Evolutionary conservation across 768 basidiomycete species (phyloP).

Genomic region (Lactarius sanguifluus): DNA sequence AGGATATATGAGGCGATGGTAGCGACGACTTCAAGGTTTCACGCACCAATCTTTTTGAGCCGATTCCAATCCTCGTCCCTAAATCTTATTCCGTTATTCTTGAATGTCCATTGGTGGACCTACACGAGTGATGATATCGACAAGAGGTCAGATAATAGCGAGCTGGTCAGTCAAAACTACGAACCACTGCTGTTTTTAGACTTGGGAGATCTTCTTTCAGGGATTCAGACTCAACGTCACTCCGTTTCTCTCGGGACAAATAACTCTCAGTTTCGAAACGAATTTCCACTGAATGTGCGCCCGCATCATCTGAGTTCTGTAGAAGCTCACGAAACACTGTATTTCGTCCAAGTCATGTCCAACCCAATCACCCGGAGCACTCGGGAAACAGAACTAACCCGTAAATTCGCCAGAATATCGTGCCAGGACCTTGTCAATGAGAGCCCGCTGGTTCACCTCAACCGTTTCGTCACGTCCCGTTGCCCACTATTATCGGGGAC

Average conservation of each 20-base stretch:
- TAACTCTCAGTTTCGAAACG: constrained; percentile 67
- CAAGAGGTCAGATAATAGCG: neutral
- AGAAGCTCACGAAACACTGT: constrained; percentile 78
- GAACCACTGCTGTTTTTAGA: constrained; percentile 61
- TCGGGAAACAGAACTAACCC: constrained; percentile 38
- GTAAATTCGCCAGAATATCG: constrained; percentile 96
- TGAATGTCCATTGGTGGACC: constrained; percentile 82
- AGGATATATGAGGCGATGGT: constrained; percentile 2
- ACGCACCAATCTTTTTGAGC: constrained; percentile 80
- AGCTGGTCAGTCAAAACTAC: constrained; percentile 27
- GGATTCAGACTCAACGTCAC: constrained; percentile 5
- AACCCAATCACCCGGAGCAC: neutral
- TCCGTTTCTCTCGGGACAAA: constrained; percentile 38
- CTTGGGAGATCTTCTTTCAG: constrained; percentile 48
- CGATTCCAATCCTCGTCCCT: constrained; percentile 85
- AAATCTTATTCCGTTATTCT: constrained; percentile 85
- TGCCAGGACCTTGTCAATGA: constrained; percentile 96
- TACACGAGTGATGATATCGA: constrained; percentile 33
- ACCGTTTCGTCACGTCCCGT: constrained; percentile 77
- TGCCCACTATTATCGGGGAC: constrained; percentile 42
- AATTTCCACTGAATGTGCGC: constrained; percentile 72
- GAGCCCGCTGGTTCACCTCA: constrained; percentile 92
- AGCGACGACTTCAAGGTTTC: neutral
- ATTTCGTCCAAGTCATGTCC: neutral
- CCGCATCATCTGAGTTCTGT: constrained; percentile 95